Percentiles rank a stretch among this genome's conserved stretches.
Evolutionary conservation across 164 flowering plant species (phyloP).

Genomic region (Paratinospora sagittata): DNA sequence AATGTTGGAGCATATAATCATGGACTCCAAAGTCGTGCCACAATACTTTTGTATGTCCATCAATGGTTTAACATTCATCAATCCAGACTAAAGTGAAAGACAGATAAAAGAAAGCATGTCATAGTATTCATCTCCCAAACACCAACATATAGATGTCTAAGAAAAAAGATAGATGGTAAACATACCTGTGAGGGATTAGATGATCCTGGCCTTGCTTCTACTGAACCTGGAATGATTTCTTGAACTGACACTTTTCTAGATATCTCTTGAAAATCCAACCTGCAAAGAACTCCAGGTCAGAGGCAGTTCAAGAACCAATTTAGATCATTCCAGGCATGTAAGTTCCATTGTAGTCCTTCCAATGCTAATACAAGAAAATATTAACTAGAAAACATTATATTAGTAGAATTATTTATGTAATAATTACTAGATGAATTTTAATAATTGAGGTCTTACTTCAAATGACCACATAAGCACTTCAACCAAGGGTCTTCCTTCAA

Average conservation of each 20-base stretch:
- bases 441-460: conserved; percentile 37
- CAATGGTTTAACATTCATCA: no score
- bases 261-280: conserved; percentile 40
- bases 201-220: conserved; percentile 16
- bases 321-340: background rate
- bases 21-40: no score
- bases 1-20: no score
- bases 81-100: background rate
- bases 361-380: background rate
- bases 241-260: conserved; percentile 19
- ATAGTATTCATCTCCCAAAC: background rate
- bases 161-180: background rate
- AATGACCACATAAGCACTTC: conserved; percentile 53
- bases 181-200: conserved; percentile 32
- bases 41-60: no score
- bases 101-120: background rate
- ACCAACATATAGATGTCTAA: background rate
- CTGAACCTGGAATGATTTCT: conserved; percentile 26
- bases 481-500: conserved; percentile 81
- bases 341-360: background rate
- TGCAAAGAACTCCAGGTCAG: conserved; percentile 23
- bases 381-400: no score
- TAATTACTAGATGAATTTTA: background rate
- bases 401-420: background rate
- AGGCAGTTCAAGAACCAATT: background rate